A percentile compares a stretch with the other conserved stretches of the same genome.
phyloP scores from a whole-genome alignment of 495 filamentous ascomycete genomes.

The Penicillium ochrochloron region DNA sequence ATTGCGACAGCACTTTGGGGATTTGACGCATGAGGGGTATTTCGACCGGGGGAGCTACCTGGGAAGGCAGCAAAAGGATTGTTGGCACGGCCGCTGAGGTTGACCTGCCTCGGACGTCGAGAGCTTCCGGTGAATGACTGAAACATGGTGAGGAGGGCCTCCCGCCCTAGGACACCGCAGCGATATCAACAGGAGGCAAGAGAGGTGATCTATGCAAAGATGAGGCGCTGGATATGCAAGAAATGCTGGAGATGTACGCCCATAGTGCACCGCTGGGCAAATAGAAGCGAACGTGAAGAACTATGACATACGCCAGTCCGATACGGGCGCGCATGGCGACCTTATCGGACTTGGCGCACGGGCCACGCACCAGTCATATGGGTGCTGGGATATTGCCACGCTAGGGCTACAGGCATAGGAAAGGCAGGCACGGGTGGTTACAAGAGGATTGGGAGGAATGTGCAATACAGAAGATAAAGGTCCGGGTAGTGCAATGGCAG shows the following conservation, averaged over 20 bases:
- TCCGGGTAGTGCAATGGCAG: neutral
- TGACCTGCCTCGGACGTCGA: slow-evolving; percentile 85
- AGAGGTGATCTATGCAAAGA: slow-evolving; percentile 11
- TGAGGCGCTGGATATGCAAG: slow-evolving; percentile 22
- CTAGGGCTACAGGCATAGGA: slow-evolving; percentile 13
- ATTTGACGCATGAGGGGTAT: slow-evolving; percentile 54
- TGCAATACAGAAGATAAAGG: neutral
- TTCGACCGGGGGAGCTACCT: slow-evolving; percentile 35
- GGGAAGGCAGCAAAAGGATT: slow-evolving; percentile 72
- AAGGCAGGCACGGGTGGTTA: neutral
- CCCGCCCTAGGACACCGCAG: slow-evolving; percentile 18
- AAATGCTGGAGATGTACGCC: slow-evolving; percentile 26
- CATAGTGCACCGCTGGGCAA: slow-evolving; percentile 32
- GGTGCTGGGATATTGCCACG: slow-evolving; percentile 7
- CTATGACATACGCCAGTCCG: slow-evolving; percentile 38
- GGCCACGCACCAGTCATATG: slow-evolving; percentile 15
- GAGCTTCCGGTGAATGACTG: slow-evolving; percentile 87
- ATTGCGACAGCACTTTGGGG: slow-evolving; percentile 77
- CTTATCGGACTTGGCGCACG: slow-evolving; percentile 33
- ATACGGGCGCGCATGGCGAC: slow-evolving; percentile 26
- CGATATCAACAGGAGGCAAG: neutral
- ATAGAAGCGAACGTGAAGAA: slow-evolving; percentile 26
- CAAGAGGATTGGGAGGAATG: neutral
- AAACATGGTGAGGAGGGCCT: slow-evolving; percentile 66
- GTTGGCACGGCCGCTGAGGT: slow-evolving; percentile 82